Conservation (phyloP, 176 grass and related monocot species). For the Avena insularis region DNA sequence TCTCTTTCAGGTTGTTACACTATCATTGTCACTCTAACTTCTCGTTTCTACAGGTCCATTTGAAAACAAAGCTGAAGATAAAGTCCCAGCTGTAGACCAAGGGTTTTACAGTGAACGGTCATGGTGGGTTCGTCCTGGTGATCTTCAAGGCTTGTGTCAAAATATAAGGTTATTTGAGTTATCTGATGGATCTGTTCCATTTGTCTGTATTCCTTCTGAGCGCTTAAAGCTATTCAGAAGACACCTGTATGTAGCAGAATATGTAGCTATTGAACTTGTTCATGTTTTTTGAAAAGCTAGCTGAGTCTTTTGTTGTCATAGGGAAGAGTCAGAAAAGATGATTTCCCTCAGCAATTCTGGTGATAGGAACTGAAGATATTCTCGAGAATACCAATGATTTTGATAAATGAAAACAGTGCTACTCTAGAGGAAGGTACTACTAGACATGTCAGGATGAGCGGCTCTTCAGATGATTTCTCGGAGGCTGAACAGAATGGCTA, state of each 20-base stretch:
- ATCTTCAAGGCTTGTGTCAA: constrained; percentile 76
- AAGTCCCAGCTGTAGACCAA: constrained; percentile 40
- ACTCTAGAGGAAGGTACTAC: constrained; percentile 41
- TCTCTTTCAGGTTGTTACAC: no score
- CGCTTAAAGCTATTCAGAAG: constrained; percentile 76
- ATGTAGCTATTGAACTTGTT: constrained; percentile 64
- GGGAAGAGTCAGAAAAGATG: constrained; percentile 76
- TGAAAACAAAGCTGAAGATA: neutral
- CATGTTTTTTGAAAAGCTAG: constrained; percentile 73
- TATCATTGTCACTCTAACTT: no score
- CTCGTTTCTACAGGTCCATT: no score
- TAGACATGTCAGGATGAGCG: constrained; percentile 54
- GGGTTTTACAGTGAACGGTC: constrained; percentile 44
- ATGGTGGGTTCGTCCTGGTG: constrained; percentile 80
- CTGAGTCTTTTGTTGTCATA: constrained; percentile 74
- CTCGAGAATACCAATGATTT: constrained; percentile 59
- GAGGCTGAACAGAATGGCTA: constrained; percentile 60
- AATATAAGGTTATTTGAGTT: constrained; percentile 65
- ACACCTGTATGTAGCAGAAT: constrained; percentile 72
- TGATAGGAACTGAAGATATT: constrained; percentile 70
- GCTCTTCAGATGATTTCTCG: constrained; percentile 79
- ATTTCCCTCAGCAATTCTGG: constrained; percentile 72
- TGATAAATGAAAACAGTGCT: constrained; percentile 70
- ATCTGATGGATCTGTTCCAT: constrained; percentile 70
- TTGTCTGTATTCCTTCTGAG: constrained; percentile 73